phyloP scores from a whole-genome alignment of 1,284 basidiomycete species.

The Phylloporus sp. region DNA sequence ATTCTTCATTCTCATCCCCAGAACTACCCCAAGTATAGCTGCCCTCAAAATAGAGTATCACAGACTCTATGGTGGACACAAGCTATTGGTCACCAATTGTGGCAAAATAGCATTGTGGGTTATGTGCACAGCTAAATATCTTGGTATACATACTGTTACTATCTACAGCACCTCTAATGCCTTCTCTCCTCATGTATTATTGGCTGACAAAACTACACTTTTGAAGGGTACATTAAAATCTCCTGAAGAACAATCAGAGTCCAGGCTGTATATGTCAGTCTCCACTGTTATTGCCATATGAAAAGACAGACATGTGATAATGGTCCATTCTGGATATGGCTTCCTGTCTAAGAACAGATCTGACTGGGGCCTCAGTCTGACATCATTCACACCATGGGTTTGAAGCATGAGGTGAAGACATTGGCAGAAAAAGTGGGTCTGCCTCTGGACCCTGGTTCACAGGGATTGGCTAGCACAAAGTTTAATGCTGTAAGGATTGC shows the following conservation, averaged over 20 bases:
- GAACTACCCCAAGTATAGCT: no score
- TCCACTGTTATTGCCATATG: slow-evolving; percentile 50
- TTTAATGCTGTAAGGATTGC: slow-evolving; percentile 51
- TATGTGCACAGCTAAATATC: slow-evolving; percentile 53
- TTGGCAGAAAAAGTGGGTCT: slow-evolving; percentile 54
- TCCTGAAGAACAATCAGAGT: slow-evolving; percentile 35
- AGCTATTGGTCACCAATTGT: slow-evolving; percentile 52
- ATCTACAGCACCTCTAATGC: slow-evolving; percentile 61
- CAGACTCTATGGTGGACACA: slow-evolving; percentile 35
- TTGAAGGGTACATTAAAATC: slow-evolving; percentile 32
- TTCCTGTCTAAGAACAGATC: slow-evolving; percentile 68
- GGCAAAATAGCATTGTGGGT: slow-evolving; percentile 61
- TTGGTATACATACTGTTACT: slow-evolving; percentile 54
- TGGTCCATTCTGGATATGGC: slow-evolving; percentile 70
- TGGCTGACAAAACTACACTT: slow-evolving; percentile 53
- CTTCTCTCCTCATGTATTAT: slow-evolving; percentile 54
- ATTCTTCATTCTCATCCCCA: no score
- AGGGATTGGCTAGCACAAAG: slow-evolving; percentile 46
- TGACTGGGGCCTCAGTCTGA: slow-evolving; percentile 65
- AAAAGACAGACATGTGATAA: slow-evolving; percentile 48
- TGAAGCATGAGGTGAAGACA: slow-evolving; percentile 64
- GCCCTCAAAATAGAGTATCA: slow-evolving; percentile 20
- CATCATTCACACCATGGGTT: slow-evolving; percentile 59
- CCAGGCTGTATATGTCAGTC: slow-evolving; percentile 48
- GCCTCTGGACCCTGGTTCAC: slow-evolving; percentile 62